Base-by-base conservation (phyloP, 345 rosid genomes). In the Litchi chinensis region DNA sequence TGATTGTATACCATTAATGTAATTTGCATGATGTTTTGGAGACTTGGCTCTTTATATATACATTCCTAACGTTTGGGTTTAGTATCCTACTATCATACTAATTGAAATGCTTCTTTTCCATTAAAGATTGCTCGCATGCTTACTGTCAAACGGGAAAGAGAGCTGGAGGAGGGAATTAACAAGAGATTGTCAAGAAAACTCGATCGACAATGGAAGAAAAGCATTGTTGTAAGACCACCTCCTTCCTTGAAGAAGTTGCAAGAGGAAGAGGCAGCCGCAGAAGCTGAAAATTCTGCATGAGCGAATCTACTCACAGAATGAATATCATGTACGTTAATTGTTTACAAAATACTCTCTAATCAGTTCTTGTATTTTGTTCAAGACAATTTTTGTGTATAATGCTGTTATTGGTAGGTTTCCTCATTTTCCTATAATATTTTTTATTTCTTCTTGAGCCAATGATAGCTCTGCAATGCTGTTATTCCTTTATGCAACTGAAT, bases 131-230 rank as follows among this genome's bases (percentile, higher is more conserved):
- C 99, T 44, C 83, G 97, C 24, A 88, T 91, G 90, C 88, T 93
- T 74, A 93, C 99, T 4, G 89, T 95, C 13, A 95, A 80, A 79
- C 85, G 97, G 60, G 99, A 95, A 83, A 91, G 99, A 85, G 99
- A 93, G 88, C 59, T 95, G 0, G 93, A 93, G 80, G 93, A 92
- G 81, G 99, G 99, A 64, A 90, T 95, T 71, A 85, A 82, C 86
- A 92, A 93, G 85, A 88, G 99, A 76, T 78, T 92, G 80, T 95
- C 98, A n/a, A 93, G 98, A 82, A 95, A 93, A 85, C 89, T 93
- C 2, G 98, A 95, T 80, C 68, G 91, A 52, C 84, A 90, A 80
- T 95, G 97, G 97, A 92, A 95, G 97, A 93, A 88, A 65, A 90
- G 93, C 87, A 92, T 92, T 74, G 89, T 95, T 44, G 88, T 88